These are phyloP conservation scores for Populus tremula DNA, from an alignment of 345 rosid species.

Conservation along the genomic window DNA sequence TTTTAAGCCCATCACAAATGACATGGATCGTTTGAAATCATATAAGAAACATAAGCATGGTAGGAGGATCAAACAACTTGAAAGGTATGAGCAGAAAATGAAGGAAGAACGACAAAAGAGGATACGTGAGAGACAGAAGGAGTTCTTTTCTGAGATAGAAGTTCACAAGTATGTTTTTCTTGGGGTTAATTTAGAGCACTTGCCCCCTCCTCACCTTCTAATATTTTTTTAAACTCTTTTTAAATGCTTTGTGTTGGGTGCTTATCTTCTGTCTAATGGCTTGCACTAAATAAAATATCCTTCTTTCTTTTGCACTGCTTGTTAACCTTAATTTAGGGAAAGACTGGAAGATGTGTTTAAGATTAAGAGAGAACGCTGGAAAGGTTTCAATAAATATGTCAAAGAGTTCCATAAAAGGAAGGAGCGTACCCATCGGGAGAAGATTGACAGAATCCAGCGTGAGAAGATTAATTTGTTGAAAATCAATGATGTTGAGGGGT, in stretches of 20 bases:
- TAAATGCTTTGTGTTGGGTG: neutral
- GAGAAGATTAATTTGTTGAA: constrained; percentile 89
- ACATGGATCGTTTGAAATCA: constrained; percentile 67
- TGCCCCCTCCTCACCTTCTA: neutral
- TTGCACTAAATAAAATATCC: neutral
- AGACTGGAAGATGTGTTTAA: constrained; percentile 78
- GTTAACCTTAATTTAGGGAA: constrained; percentile 55
- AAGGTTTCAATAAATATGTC: constrained; percentile 77
- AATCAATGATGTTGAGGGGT: constrained; percentile 96
- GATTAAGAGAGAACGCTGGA: constrained; percentile 83
- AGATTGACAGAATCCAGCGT: constrained; percentile 89
- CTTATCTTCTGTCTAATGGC: neutral
- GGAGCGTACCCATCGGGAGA: constrained; percentile 87
- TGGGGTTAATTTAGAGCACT: neutral
- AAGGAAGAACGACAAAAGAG: constrained; percentile 94
- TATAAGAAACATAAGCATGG: constrained; percentile 88
- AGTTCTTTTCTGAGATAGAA: constrained; percentile 87
- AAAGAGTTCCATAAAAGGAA: constrained; percentile 91
- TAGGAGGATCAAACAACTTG: constrained; percentile 82
- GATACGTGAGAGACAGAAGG: constrained; percentile 94
- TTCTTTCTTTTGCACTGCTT: constrained; percentile 18
- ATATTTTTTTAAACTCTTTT: neutral
- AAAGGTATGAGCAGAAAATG: constrained; percentile 80
- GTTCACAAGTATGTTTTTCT: constrained; percentile 63
- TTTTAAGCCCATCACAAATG: constrained; percentile 69